Conservation (phyloP, 208 protist genomes). For the Wallacemonas rigidus region DNA sequence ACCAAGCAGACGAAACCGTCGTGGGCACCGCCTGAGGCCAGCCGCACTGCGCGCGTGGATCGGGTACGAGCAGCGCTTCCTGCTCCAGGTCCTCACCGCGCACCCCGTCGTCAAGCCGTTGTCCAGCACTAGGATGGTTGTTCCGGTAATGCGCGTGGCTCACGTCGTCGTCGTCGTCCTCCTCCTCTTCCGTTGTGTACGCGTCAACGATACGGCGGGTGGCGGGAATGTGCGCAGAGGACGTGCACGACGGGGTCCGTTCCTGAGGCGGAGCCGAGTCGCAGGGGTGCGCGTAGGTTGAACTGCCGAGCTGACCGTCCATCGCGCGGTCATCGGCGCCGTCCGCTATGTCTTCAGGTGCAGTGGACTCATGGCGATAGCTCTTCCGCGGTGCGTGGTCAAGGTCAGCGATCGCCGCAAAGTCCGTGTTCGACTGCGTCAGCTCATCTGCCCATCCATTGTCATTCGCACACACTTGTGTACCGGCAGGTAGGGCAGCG, state of each 20-base stretch:
- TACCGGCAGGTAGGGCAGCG: too few relatives aligned
- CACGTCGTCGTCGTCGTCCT: background rate
- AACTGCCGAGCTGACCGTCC: too few relatives aligned
- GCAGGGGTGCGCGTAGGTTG: background rate
- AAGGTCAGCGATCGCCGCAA: conserved; percentile 24
- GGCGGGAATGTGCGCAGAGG: conserved; percentile 1
- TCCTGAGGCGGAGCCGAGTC: background rate
- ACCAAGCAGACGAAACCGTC: too few relatives aligned
- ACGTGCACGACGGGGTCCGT: background rate
- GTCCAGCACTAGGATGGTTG: background rate
- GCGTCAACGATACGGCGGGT: conserved; percentile 14
- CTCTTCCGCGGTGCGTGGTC: conserved; percentile 50
- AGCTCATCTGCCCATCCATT: conserved; percentile 5
- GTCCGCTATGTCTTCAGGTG: background rate
- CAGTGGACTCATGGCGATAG: conserved; percentile 25
- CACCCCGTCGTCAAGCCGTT: too few relatives aligned
- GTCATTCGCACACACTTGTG: background rate
- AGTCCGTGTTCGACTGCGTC: background rate
- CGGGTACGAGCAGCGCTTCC: background rate
- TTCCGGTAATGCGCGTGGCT: background rate
- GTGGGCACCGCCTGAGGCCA: background rate
- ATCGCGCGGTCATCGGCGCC: background rate
- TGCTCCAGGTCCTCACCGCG: background rate
- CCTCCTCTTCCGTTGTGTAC: conserved; percentile 15
- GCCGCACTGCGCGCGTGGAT: background rate